Evolutionary conservation across 345 rosid species (phyloP).

Genomic region (Boechera stricta): DNA sequence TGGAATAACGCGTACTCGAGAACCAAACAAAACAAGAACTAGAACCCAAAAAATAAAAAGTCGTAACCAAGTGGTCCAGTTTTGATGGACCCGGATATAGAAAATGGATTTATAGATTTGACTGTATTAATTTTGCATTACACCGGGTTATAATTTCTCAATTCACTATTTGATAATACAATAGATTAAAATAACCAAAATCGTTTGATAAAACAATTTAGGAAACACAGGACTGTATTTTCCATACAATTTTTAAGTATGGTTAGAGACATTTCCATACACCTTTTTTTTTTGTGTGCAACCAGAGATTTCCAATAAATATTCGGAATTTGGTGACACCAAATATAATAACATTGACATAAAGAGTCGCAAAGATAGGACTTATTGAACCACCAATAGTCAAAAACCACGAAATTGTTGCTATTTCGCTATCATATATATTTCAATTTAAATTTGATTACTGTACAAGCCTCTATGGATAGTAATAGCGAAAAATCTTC

Average conservation of each 20-base stretch:
- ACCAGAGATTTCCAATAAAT: too few species aligned
- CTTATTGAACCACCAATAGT: conserved; percentile 21
- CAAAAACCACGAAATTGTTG: background rate
- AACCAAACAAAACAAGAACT: background rate
- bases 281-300: too few species aligned
- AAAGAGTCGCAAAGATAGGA: background rate
- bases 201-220: too few species aligned
- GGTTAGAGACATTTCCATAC: too few species aligned
- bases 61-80: background rate
- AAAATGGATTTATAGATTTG: background rate
- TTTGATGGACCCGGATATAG: background rate
- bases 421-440: background rate
- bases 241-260: too few species aligned
- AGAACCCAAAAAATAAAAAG: background rate
- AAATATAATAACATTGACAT: conserved; percentile 3
- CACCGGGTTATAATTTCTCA: background rate
- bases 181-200: too few species aligned
- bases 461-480: background rate
- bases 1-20: background rate
- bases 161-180: background rate
- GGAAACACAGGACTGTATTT: too few species aligned
- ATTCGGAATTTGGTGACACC: background rate
- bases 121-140: background rate
- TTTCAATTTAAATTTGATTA: background rate
- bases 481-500: background rate